Base-by-base conservation (phyloP, 129 eudicot species). In the Logfia minima region DNA sequence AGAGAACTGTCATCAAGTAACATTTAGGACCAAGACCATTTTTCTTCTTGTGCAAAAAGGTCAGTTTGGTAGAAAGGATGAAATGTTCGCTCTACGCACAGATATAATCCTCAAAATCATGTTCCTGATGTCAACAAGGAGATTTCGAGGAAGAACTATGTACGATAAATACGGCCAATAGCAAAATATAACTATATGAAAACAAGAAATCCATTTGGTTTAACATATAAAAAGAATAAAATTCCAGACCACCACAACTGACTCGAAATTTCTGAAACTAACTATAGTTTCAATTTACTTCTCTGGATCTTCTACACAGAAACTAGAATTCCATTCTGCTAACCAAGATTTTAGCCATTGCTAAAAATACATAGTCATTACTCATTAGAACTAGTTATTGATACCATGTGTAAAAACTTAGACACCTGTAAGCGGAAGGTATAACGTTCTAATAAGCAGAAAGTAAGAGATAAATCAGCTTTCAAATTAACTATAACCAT, bases 21-120 rank as follows among this genome's bases (percentile, higher is more conserved):
- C 29, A 60, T 18, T 26, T 19, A 60, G 4, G 18, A 61, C 66
- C 66, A 60, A 61, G 34, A 23, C 32, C 34, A 41, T 21, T 10
- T 23, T 61, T 61, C 18, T 61, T 61, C 66, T 61, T 61, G 6
- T 61, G 32, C 66, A 61, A 60, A 60, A 61, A 61, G 66, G 66
- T 61, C 17, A 23, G 4, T 48, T 48, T 14, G 55, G 55, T 48
- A 13, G 55, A 48, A 48, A 61, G 66, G 66, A 61, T 61, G 31
- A 23, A n/a, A 61, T 61, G 17, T 61, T 61, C 24, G 17, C 66
- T 61, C 34, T 61, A 61, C 7, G 34, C 18, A 61, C 66, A 61
- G 17, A 61, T 61, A 61, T 23, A 61, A 61, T 61, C 66, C 66
- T 61, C 18, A 0, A 61, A 61, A 61, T 23, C 66, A 61, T 10